Percentiles rank a stretch among this genome's conserved stretches.
phyloP scores from a whole-genome alignment of 768 basidiomycete genomes.

The Lentinula boryana region DNA sequence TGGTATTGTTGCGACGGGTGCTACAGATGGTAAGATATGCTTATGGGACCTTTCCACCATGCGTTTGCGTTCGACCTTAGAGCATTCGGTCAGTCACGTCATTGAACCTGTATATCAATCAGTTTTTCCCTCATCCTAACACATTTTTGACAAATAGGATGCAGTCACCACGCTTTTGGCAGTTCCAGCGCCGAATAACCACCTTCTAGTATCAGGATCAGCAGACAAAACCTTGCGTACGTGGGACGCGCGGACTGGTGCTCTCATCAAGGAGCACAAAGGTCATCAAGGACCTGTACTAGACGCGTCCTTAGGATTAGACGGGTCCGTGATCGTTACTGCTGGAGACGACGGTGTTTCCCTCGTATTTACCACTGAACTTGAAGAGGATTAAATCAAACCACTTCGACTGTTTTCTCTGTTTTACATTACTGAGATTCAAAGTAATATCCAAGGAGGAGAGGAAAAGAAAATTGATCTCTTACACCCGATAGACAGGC shows the following conservation, averaged over 20 bases:
- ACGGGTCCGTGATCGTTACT: conserved; percentile 73
- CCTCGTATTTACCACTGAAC: conserved; percentile 73
- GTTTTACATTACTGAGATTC: not conserved
- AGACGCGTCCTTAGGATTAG: conserved; percentile 62
- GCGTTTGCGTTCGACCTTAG: conserved; percentile 72
- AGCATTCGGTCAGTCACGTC: conserved; percentile 62
- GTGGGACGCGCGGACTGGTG: conserved; percentile 89
- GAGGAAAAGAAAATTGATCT: no score
- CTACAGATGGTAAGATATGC: conserved; percentile 89
- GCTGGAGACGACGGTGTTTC: conserved; percentile 89
- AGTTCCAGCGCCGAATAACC: conserved; percentile 67
- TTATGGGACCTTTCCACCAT: conserved; percentile 93
- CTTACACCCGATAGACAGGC: no score
- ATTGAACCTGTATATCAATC: not conserved
- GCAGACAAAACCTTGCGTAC: conserved; percentile 84
- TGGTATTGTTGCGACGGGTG: conserved; percentile 76
- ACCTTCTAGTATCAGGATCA: conserved; percentile 80
- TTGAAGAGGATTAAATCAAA: conserved; percentile 23
- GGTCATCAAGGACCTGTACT: conserved; percentile 81
- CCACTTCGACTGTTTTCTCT: not conserved
- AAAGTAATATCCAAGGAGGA: no score
- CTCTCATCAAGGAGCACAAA: conserved; percentile 69
- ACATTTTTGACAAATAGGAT: conserved; percentile 45
- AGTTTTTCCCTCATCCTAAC: not conserved
- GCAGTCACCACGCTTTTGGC: conserved; percentile 76